phyloP scores from a whole-genome alignment of 2,329 filamentous ascomycete species.

The Penicillium paneum region DNA sequence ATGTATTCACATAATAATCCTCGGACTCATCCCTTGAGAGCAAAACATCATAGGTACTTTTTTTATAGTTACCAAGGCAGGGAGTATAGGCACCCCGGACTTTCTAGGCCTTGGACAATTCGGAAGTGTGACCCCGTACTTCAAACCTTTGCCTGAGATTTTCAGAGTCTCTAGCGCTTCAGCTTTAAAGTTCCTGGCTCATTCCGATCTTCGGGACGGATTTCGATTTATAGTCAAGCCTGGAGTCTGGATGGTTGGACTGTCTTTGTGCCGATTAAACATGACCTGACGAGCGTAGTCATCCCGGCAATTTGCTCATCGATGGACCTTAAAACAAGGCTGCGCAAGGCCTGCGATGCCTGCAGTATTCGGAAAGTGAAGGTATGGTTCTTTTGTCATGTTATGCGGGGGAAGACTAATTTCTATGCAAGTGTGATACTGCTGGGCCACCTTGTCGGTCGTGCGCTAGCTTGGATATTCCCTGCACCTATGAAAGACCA shows the following conservation, averaged over 20 bases:
- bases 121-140: neutral
- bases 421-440: slow-evolving; percentile 57
- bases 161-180: neutral
- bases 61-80: neutral
- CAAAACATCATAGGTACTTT: neutral
- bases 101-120: neutral
- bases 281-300: slow-evolving; percentile 24
- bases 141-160: neutral
- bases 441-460: slow-evolving; percentile 64
- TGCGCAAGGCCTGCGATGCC: slow-evolving; percentile 53
- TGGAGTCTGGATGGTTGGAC: slow-evolving; percentile 7
- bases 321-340: slow-evolving; percentile 42
- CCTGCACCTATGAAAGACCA: slow-evolving; percentile 64
- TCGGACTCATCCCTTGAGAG: neutral
- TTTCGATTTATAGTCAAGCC: neutral
- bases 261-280: slow-evolving; percentile 13
- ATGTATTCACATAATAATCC: neutral
- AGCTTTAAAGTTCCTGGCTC: neutral
- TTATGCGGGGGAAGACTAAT: slow-evolving; percentile 5
- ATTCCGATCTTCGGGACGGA: neutral
- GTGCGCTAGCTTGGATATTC: slow-evolving; percentile 63
- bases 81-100: neutral
- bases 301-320: slow-evolving; percentile 17
- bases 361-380: slow-evolving; percentile 55
- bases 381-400: slow-evolving; percentile 31